phyloP scores from a whole-genome alignment of 306 rosid genomes.

The Fragaria nilgerrensis region DNA sequence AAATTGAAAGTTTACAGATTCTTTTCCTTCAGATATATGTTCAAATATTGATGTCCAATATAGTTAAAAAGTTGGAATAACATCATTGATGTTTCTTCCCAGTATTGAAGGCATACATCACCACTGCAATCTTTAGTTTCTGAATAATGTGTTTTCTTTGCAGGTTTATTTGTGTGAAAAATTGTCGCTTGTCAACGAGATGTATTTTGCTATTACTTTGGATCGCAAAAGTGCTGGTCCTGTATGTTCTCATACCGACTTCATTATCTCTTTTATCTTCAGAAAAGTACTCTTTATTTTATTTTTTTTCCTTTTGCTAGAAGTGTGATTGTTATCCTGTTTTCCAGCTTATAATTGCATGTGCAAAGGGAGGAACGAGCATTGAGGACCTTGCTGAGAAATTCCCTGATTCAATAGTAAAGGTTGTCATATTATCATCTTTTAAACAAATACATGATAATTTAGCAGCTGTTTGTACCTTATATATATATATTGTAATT shows the following conservation, averaged over 20 bases:
- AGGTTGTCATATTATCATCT: slow-evolving; percentile 44
- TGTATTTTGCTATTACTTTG: slow-evolving; percentile 96
- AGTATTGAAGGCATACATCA: not conserved
- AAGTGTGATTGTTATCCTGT: not conserved
- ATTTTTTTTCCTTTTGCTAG: slow-evolving; percentile 11
- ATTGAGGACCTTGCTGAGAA: slow-evolving; percentile 99
- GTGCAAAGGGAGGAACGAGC: slow-evolving; percentile 98
- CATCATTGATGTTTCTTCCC: not conserved
- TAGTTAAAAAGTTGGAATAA: not conserved
- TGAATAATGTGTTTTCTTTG: slow-evolving; percentile 17
- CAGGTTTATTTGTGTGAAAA: slow-evolving; percentile 91
- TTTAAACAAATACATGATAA: slow-evolving; percentile 3
- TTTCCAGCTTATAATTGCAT: slow-evolving; percentile 84
- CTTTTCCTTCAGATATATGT: not conserved
- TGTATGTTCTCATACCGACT: slow-evolving; percentile 52
- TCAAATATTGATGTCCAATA: not conserved
- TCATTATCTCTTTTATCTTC: slow-evolving; percentile 8
- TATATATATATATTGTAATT: not conserved
- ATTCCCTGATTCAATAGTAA: slow-evolving; percentile 84
- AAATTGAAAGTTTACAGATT: not conserved
- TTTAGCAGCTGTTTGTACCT: slow-evolving; percentile 9
- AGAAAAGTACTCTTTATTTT: not conserved
- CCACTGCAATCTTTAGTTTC: not conserved
- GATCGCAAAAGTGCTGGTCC: slow-evolving; percentile 94
- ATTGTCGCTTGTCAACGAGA: slow-evolving; percentile 87